Evolutionary conservation across 2,329 filamentous ascomycete genomes (phyloP).

Genomic region (Apiospora kogelbergensis): DNA sequence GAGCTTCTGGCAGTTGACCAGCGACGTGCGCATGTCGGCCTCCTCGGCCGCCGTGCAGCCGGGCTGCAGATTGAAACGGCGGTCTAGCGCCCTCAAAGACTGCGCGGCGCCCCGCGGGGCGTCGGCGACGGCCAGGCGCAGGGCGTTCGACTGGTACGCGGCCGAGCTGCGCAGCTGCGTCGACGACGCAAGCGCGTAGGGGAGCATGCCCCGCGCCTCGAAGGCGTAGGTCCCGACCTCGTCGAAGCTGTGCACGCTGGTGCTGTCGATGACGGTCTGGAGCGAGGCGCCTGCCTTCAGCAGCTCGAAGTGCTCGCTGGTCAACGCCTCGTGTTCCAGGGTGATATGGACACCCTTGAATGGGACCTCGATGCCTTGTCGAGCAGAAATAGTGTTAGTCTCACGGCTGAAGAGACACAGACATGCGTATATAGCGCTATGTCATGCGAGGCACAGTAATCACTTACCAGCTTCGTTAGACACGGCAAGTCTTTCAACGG

Average conservation of each 20-base stretch:
- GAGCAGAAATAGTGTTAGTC: conserved; percentile 8
- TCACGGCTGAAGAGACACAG: neutral
- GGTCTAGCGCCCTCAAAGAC: conserved; percentile 15
- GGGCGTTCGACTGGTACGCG: conserved; percentile 18
- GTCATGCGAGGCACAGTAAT: neutral
- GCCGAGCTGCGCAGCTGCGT: conserved; percentile 16
- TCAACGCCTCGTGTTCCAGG: conserved; percentile 20
- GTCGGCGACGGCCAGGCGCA: conserved; percentile 16
- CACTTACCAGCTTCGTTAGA: conserved; percentile 18
- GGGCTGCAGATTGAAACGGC: conserved; percentile 17
- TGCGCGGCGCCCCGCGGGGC: neutral
- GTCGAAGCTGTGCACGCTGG: conserved; percentile 19
- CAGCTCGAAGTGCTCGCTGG: conserved; percentile 17
- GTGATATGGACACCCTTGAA: conserved; percentile 21
- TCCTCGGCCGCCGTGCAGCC: conserved; percentile 18
- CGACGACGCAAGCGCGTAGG: conserved; percentile 17
- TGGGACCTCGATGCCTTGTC: conserved; percentile 16
- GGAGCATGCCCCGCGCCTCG: conserved; percentile 17
- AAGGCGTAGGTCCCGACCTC: conserved; percentile 20
- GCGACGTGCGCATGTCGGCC: conserved; percentile 17
- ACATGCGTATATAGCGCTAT: neutral
- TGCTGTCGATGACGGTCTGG: conserved; percentile 16
- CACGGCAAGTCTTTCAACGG: conserved; percentile 18
- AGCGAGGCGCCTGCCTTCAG: conserved; percentile 19
- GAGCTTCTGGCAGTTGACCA: conserved; percentile 20